Base-by-base conservation (phyloP, 1,284 basidiomycete genomes). In the Caloboletus inedulis region DNA sequence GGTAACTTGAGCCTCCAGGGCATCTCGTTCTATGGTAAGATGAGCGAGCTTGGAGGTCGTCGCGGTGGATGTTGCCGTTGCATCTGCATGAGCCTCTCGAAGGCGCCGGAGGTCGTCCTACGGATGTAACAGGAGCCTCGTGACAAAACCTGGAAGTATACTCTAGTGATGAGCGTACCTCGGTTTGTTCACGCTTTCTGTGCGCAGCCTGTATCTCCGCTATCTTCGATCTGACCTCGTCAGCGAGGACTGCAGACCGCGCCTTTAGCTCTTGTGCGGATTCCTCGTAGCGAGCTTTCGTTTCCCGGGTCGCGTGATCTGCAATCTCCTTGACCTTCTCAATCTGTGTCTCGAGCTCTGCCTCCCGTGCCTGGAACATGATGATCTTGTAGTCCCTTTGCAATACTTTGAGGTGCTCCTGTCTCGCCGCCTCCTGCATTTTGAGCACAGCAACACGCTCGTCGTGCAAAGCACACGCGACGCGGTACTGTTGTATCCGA, bases 331-430 rank as follows among this genome's bases (percentile, higher is more conserved):
- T 73, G 34, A 77, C 56, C 27, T 75, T 73, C 39, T 72, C 72
- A 19, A 87, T 62, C 50, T 72, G 74, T 36, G 69, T 63, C 59
- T 85, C 81, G 39, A 87, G 68, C 57, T 84, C 82, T 7, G 72
- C 70, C 60, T 87, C 85, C 52, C 76, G 74, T 18, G 73, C 74
- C 64, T 85, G 81, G 60, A 86, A 87, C 66, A 80, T 77, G 9
- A 76, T 79, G 49, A 89, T 77, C 63, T 77, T 77, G 60, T 74
- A 80, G 55, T 90, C 87, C 51, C 84, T 72, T 61, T 83, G 81
- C 39, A 84, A 55, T 34, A 75, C 66, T 49, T 77, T 74, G 25
- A 85, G 59, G 46, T 78, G 80, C 68, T 87, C 84, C 54, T 68
- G 69, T 55, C 84, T 70, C 39, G 74, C 67, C 18, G 70, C 67